Conservation (phyloP, 345 rosid species). For the Lumnitzera littorea region DNA sequence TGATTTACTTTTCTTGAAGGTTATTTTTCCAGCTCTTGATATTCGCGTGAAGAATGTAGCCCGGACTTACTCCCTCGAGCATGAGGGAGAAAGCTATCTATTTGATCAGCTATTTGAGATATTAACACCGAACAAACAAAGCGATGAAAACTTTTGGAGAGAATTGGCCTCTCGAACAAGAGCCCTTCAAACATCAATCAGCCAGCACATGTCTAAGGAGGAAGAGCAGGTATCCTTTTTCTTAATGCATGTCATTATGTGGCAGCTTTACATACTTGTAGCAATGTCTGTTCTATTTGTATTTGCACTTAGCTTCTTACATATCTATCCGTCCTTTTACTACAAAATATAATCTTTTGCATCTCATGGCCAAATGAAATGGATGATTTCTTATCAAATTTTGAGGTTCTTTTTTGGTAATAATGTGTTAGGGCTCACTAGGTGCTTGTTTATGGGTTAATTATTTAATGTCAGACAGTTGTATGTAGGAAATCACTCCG, state of each 20-base stretch:
- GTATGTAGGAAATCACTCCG: too few relatives aligned
- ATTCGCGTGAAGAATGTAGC: conserved; percentile 88
- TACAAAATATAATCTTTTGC: neutral
- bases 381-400: neutral
- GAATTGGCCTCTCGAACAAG: conserved; percentile 76
- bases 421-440: neutral
- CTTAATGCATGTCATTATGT: neutral
- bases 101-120: conserved; percentile 67
- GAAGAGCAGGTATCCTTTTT: conserved; percentile 61
- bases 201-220: conserved; percentile 93
- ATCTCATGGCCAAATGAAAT: too few relatives aligned
- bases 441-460: too few relatives aligned
- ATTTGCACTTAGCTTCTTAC: too few relatives aligned
- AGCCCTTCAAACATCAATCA: conserved; percentile 77
- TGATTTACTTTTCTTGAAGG: conserved; percentile 22
- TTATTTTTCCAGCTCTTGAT: conserved; percentile 84
- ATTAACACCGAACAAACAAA: conserved; percentile 47
- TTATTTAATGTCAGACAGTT: too few relatives aligned
- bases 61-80: conserved; percentile 80
- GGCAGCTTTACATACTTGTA: neutral
- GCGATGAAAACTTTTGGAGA: conserved; percentile 53
- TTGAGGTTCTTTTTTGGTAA: neutral
- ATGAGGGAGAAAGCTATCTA: conserved; percentile 70
- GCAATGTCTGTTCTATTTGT: neutral
- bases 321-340: neutral